Conservation (phyloP, 2,329 filamentous ascomycete genomes). For the Talaromyces amestolkiae region DNA sequence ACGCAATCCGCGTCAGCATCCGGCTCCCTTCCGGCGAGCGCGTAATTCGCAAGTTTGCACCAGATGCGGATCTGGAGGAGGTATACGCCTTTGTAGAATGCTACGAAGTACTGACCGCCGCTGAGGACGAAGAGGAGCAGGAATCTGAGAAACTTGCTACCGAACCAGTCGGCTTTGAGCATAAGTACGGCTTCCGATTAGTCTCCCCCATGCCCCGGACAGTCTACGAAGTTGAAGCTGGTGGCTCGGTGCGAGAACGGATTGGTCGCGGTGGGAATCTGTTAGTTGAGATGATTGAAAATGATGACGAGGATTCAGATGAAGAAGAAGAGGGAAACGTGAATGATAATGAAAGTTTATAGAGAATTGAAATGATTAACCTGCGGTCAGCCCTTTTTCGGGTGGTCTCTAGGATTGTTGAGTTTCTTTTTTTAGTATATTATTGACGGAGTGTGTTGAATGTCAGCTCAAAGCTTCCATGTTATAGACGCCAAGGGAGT, state of each 20-base stretch:
- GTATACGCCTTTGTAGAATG: slow-evolving; percentile 97
- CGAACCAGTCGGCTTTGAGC: slow-evolving; percentile 68
- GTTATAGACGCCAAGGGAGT: no score
- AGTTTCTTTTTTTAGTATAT: background rate
- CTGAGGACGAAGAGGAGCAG: slow-evolving; percentile 30
- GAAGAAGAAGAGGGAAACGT: slow-evolving; percentile 36
- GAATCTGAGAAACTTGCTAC: slow-evolving; percentile 25
- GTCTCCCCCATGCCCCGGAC: slow-evolving; percentile 81
- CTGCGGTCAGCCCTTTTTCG: background rate
- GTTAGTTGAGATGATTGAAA: slow-evolving; percentile 71
- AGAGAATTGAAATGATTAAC: background rate
- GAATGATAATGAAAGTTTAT: slow-evolving; percentile 11
- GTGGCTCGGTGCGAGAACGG: slow-evolving; percentile 65
- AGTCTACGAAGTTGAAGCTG: slow-evolving; percentile 69
- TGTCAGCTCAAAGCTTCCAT: no score
- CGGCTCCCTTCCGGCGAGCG: slow-evolving; percentile 66
- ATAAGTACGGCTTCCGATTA: slow-evolving; percentile 80
- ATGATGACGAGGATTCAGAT: slow-evolving; percentile 55
- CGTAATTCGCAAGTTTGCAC: slow-evolving; percentile 71
- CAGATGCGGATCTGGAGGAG: slow-evolving; percentile 73
- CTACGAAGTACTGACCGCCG: slow-evolving; percentile 61
- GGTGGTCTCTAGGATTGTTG: background rate
- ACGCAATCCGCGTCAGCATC: slow-evolving; percentile 68
- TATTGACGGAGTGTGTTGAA: background rate
- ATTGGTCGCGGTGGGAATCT: slow-evolving; percentile 84